A percentile compares a stretch with the other conserved stretches of the same genome.
Conservation (phyloP, 495 filamentous ascomycete genomes). For the Symbiotaphrina buchneri region DNA sequence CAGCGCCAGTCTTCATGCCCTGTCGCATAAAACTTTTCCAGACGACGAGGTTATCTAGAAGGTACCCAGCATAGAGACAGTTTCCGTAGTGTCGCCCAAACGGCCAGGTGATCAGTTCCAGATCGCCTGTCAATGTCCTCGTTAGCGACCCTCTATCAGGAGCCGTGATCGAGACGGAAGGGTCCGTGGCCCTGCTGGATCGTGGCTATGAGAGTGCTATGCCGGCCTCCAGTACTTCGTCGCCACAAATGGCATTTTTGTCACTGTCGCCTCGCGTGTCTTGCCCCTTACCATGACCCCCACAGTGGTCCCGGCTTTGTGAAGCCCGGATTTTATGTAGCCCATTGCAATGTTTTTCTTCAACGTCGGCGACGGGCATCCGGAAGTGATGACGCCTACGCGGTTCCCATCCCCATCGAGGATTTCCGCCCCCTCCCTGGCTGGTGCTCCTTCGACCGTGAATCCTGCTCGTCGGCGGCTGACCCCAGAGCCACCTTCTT, state of each 20-base stretch:
- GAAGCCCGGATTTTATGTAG: conserved; percentile 60
- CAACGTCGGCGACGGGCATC: conserved; percentile 64
- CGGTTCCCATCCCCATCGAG: conserved; percentile 25
- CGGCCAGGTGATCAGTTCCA: too few relatives aligned
- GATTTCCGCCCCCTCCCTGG: conserved; percentile 72
- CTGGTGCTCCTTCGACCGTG: conserved; percentile 66
- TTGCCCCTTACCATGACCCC: conserved; percentile 63
- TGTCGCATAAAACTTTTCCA: too few relatives aligned
- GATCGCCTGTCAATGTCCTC: too few relatives aligned
- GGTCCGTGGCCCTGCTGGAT: too few relatives aligned
- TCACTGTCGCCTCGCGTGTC: conserved; percentile 53
- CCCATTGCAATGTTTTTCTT: conserved; percentile 91
- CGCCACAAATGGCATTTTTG: conserved; percentile 86
- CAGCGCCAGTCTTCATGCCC: too few relatives aligned
- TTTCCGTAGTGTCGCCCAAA: too few relatives aligned
- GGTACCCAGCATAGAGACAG: too few relatives aligned
- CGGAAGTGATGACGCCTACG: conserved; percentile 62
- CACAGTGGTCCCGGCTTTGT: conserved; percentile 75
- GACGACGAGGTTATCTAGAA: too few relatives aligned
- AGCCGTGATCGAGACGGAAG: too few relatives aligned
- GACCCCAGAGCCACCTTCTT: conserved; percentile 42
- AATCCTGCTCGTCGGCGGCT: conserved; percentile 57
- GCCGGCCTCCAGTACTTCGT: conserved; percentile 56
- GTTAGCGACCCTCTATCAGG: too few relatives aligned
- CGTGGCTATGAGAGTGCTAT: too few relatives aligned